Evolutionary conservation across 2,329 filamentous ascomycete genomes (phyloP).

Genomic region (Colletotrichum sp.): DNA sequence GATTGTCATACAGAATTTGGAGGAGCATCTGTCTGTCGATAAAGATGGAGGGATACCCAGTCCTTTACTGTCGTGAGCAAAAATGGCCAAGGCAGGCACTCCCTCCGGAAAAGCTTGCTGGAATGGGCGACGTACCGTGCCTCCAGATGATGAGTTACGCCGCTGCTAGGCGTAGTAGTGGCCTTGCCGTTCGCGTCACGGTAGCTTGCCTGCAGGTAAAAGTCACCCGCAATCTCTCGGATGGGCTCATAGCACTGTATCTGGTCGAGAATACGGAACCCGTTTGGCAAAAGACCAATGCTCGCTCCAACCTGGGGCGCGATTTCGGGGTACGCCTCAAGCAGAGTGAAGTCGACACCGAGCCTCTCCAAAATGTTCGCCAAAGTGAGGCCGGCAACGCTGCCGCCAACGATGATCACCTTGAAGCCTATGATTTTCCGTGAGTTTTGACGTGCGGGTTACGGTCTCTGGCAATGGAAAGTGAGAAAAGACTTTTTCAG

Average conservation of each 20-base stretch:
- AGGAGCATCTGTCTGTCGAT: conserved; percentile 40
- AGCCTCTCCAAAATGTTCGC: conserved; percentile 44
- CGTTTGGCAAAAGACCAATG: conserved; percentile 48
- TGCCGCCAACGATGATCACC: conserved; percentile 53
- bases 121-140: neutral
- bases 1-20: conserved; percentile 33
- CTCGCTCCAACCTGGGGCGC: conserved; percentile 51
- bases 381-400: conserved; percentile 44
- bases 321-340: conserved; percentile 46
- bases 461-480: neutral
- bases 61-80: neutral
- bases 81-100: neutral
- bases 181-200: conserved; percentile 16
- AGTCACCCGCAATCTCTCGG: conserved; percentile 22
- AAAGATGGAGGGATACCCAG: conserved; percentile 35
- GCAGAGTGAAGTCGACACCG: conserved; percentile 50
- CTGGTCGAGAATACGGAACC: conserved; percentile 52
- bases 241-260: conserved; percentile 36
- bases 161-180: neutral
- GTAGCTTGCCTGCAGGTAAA: neutral
- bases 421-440: conserved; percentile 26
- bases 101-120: rapidly evolving
- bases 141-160: neutral
- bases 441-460: neutral
- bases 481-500: neutral